Conservation (phyloP, 75 land plant species). For the Azolla pinnata region DNA sequence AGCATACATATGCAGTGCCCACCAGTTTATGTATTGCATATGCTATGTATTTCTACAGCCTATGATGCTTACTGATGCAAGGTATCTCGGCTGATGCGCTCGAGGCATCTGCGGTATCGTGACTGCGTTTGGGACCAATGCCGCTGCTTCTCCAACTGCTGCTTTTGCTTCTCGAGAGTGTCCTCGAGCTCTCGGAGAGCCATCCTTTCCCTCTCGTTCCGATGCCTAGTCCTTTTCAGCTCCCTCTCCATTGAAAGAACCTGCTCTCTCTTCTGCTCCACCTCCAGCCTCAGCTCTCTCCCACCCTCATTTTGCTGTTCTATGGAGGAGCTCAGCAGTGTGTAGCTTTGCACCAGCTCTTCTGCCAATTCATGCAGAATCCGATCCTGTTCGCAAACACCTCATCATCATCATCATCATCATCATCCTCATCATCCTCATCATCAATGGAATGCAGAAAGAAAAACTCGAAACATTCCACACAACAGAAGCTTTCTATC, state of each 20-base stretch:
- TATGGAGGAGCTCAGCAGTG: too few relatives aligned
- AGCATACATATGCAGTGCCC: too few relatives aligned
- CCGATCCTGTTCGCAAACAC: too few relatives aligned
- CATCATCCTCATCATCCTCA: too few relatives aligned
- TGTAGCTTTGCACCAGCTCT: too few relatives aligned
- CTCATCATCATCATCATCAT: too few relatives aligned
- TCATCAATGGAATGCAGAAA: too few relatives aligned
- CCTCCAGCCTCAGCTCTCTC: conserved; percentile 17
- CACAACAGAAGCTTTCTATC: too few relatives aligned
- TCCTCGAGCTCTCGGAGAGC: conserved; percentile 56
- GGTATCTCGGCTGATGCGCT: conserved; percentile 89
- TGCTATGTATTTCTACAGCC: not conserved
- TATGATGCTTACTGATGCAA: conserved; percentile 81
- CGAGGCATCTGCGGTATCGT: conserved; percentile 60
- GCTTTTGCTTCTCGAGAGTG: conserved; percentile 46
- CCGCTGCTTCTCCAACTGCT: conserved; percentile 78
- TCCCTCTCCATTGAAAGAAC: conserved; percentile 67
- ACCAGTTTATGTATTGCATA: not conserved
- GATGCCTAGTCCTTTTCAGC: conserved; percentile 36
- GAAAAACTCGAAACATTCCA: too few relatives aligned
- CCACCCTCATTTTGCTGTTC: too few relatives aligned
- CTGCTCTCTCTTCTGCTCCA: conserved; percentile 12
- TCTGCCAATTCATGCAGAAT: too few relatives aligned
- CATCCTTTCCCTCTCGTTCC: conserved; percentile 53
- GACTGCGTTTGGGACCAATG: conserved; percentile 72